Evolutionary conservation across 306 rosid genomes (phyloP), one percentile per base, ranked within the genome.

Genomic region (Benincasa hispida): DNA sequence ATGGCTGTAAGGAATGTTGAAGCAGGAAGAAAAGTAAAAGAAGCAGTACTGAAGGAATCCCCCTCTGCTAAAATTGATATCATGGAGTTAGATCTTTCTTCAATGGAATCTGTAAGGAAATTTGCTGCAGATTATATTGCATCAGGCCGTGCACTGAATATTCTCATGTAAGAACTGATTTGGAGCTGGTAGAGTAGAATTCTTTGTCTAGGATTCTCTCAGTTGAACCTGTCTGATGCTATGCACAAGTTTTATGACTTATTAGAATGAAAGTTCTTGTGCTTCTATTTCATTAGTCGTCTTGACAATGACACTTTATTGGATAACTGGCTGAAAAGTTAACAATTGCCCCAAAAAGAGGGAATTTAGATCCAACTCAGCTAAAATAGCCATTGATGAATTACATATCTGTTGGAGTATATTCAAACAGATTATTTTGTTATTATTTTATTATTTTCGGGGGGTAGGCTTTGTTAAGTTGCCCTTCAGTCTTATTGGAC

Each of bases 1-100:
- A 91, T 91, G 97, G 95, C 95, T 9, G 91, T 91, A 10, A 88
- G 97, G 88, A 88, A 83, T 80, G 79, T 83, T 66, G 84, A 83
- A 9, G 79, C 79, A 76, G 95, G 91, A 54, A 77, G 13, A 66
- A 78, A 77, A 11, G 90, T 83, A 32, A 89, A 75, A 85, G 85
- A 85, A 81, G 80, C 80, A 55, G 80, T 88, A 24, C 73, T 81
- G 13, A 62, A 88, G 83, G 88, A 85, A 81, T 81, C 32, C 50
- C 95, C 89, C 55, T 8, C 69, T 0, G 91, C 89, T 61, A 83
- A 85, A 72, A 84, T 91, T 74, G 91, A 88, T 80, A 85, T 88
- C 37, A 87, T 91, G 94, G 87, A 84, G 78, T 83, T 91, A 82
- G 91, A 91, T 79, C 93, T 91, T 61, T 57, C 86, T 78, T 89